Base-by-base conservation (phyloP, 2,329 filamentous ascomycete genomes). In the Ophiostoma piceae region DNA sequence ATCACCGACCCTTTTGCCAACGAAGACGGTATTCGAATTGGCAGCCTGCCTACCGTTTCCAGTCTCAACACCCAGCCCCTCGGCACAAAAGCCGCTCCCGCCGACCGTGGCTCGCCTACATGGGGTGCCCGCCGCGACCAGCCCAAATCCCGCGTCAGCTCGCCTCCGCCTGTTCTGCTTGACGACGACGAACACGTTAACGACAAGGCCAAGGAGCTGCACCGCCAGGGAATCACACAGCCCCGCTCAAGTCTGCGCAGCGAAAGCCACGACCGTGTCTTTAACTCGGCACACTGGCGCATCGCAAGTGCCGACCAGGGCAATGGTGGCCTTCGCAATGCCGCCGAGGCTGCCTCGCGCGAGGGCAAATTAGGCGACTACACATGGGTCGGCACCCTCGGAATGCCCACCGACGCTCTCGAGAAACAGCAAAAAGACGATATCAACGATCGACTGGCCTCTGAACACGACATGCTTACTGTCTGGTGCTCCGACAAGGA, bases 401-500 rank as follows among this genome's bases (percentile, higher is more conserved):
- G 94, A 26, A 97, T 97, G 87, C 94, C 94, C 0, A 97, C 92
- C 0, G 94, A 98, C 79, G 90, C 89, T 8, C 83, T 98, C 32
- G 85, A 90, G 51, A 87, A 89, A 60, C 85, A 89, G 75, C 88
- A 92, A 76, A 94, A 91, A 77, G 84, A 90, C 71, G 91, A 94
- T 68, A 97, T 98, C 73, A 88, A 92, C 73, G 91, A 95, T 77
- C 87, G 87, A 70, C 81, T 98, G 9, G 88, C 92, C 67, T 90
- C 89, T 35, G 92, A 97, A 76, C 89, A 91, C 77, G 88, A 95
- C 74, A 93, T 92, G 75, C 79, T 96, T 74, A 88, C 91, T 2
- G 93, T 97, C 43, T 96, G 90, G 78, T 90, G 92, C 78, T 91
- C 88, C 72, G 94, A 98, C 80, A 92, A 90, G 77, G 94, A 98